Evolutionary conservation across 192 early-diverging fungal species (phyloP), one percentile per base, ranked within the genome.

Genomic region (Backusella tuberculispora): DNA sequence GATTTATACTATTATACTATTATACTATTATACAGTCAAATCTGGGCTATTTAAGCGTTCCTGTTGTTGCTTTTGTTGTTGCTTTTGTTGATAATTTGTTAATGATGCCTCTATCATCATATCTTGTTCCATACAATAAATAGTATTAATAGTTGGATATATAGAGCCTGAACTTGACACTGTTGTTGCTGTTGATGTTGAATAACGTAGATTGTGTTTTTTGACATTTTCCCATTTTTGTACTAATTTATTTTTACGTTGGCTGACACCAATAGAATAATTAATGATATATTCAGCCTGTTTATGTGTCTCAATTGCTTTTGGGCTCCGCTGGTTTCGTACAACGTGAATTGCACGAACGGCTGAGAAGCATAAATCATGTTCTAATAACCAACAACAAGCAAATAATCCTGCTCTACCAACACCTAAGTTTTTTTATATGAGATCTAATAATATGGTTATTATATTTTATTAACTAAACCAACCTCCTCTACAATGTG

Each of bases 361-460:
- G 26, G 88, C 83, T 15, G 76, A 72, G 19, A 45, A 66, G 67
- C 87, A 88, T 41, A 85, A 89, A 13, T 78, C 74, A 37, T 83
- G 84, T 26, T 89, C 74, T 12, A 94, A 66, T 44, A 94, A 73
- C 83, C 88, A 91, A 63, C 93, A 94, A 73, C 91, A 92, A 0
- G 92, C 93, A 48, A 94, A 83, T n/a, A 94, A 71, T 3, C 90
- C 93, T 12, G 93, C 93, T 44, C 93, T 79, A 21, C 93, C 93
- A 29, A 94, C 86, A 37, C 92, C 92, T 88, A n/a, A n/a, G n/a
- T n/a, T n/a, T n/a, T n/a, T n/a, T n/a, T n/a, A n/a, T n/a, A n/a
- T n/a, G n/a, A n/a, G n/a, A n/a, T n/a, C n/a, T n/a, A n/a, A n/a
- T n/a, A n/a, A n/a, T n/a, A n/a, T n/a, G n/a, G n/a, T n/a, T n/a